Evolutionary conservation across 495 filamentous ascomycete genomes (phyloP), one percentile per base, ranked within the genome.

Genomic region (Neurospora terricola): DNA sequence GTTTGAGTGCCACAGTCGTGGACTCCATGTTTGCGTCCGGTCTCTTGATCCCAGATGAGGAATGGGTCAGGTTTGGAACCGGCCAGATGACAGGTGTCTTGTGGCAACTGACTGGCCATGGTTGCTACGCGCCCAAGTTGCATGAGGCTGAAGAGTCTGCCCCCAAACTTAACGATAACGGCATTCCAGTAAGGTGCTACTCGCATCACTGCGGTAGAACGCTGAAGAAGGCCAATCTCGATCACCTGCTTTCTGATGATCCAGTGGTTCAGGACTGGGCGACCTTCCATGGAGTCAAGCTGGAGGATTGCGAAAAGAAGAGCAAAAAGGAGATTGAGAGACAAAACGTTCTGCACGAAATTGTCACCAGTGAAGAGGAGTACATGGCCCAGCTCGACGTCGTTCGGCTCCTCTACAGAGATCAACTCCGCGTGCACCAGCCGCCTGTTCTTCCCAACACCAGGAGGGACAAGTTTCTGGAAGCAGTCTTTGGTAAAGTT

Each of bases 301-400:
- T 92, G 77, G 92, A 96, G 73, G 83, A 90, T 68, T 83, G 89
- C 73, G 90, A 91, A 70, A 82, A 85, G 16, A 86, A 89, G 71
- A 83, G 87, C 69, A 94, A 91, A 82, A 97, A 97, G 80, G 96
- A 99, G 80, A 85, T 98, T 59, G 90, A 97, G 77, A 90, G 94
- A 42, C 96, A 99, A 78, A 97, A 98, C 79, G 93, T 93, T 73
- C 82, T 98, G 38, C 96, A 99, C 81, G 96, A 99, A 82, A 96
- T 98, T 75, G 92, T 99, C 38, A 94, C 93, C 21, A 94, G 92
- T 10, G 96, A 99, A 81, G 94, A 98, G 77, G 85, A 88, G 3
- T 99, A 90, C 79, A 97, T 98, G 86, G 89, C 91, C 69, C 91
- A 94, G 76, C 85, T 98, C 45, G 90, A 94, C 76, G 90, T 98